A percentile compares a stretch with the other conserved stretches of the same genome.
Evolutionary conservation across 768 basidiomycete genomes (phyloP).

Genomic region (Boletus speciosus): DNA sequence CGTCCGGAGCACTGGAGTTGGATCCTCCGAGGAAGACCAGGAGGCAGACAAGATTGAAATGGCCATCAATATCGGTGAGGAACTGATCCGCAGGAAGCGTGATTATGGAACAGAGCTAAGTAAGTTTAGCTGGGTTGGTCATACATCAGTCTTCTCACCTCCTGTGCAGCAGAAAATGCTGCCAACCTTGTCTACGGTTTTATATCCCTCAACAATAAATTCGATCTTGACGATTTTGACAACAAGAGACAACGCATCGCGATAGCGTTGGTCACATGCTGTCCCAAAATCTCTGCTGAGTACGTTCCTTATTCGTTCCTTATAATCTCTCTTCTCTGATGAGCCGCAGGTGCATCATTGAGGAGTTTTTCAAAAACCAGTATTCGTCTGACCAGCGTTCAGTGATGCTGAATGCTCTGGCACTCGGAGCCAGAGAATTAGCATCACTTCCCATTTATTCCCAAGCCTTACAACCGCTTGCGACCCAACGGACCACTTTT

Average conservation of each 20-base stretch:
- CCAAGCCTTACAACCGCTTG: slow-evolving; percentile 31
- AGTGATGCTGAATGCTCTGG: slow-evolving; percentile 81
- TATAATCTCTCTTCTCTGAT: neutral
- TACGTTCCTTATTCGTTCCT: slow-evolving; percentile 38
- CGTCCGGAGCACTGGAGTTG: slow-evolving; percentile 56
- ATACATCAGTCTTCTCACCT: slow-evolving; percentile 2
- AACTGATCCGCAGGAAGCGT: slow-evolving; percentile 78
- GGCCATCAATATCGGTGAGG: slow-evolving; percentile 76
- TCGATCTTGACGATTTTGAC: slow-evolving; percentile 77
- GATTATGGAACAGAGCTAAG: slow-evolving; percentile 88
- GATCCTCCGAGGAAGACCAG: slow-evolving; percentile 52
- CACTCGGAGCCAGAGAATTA: slow-evolving; percentile 81
- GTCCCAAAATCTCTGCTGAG: slow-evolving; percentile 77
- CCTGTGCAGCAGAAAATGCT: slow-evolving; percentile 79
- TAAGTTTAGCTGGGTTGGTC: slow-evolving; percentile 26
- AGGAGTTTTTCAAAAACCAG: slow-evolving; percentile 92
- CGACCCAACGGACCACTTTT: slow-evolving; percentile 46
- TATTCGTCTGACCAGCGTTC: slow-evolving; percentile 87
- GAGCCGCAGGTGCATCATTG: slow-evolving; percentile 64
- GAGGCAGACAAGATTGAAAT: slow-evolving; percentile 78
- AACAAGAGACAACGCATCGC: slow-evolving; percentile 71
- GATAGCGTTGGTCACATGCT: slow-evolving; percentile 76
- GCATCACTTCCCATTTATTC: slow-evolving; percentile 44
- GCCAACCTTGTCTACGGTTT: slow-evolving; percentile 74
- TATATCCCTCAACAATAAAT: slow-evolving; percentile 77